These are phyloP conservation scores for Lagerstroemia speciosa DNA, from an alignment of 345 rosid species.

Conservation along the genomic window DNA sequence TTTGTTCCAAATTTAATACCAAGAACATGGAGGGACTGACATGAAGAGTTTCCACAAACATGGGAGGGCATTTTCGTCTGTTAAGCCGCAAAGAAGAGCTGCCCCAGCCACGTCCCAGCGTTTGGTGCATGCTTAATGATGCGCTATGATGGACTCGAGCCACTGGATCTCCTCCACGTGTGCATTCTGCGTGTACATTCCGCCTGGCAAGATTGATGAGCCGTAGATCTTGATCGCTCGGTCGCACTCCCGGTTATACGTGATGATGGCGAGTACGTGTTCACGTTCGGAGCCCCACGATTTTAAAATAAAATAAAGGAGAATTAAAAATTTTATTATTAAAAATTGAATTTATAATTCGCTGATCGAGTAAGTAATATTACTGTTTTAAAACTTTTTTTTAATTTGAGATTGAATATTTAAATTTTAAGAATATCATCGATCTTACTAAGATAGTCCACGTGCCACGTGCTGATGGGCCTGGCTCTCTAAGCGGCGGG, in stretches of 20 bases:
- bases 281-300: too few relatives aligned
- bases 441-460: not conserved
- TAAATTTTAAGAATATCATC: not conserved
- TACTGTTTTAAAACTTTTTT: too few relatives aligned
- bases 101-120: not conserved
- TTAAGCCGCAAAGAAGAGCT: not conserved
- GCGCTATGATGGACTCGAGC: conserved; percentile 11
- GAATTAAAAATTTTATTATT: not conserved
- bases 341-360: too few relatives aligned
- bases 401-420: too few relatives aligned
- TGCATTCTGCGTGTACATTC: conserved; percentile 4
- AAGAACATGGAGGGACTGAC: too few relatives aligned
- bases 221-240: not conserved
- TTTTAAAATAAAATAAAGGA: too few relatives aligned
- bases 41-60: not conserved
- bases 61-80: not conserved
- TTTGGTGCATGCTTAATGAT: conserved; percentile 16
- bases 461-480: not conserved
- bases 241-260: not conserved
- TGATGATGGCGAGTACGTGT: not conserved
- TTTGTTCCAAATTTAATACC: too few relatives aligned
- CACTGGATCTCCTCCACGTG: conserved; percentile 18
- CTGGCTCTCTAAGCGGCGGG: not conserved
- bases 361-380: too few relatives aligned
- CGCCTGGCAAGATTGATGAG: not conserved